A percentile compares a stretch with the other conserved stretches of the same genome.
phyloP scores from a whole-genome alignment of 106 monocot genomes.

The Chionographis japonica region DNA sequence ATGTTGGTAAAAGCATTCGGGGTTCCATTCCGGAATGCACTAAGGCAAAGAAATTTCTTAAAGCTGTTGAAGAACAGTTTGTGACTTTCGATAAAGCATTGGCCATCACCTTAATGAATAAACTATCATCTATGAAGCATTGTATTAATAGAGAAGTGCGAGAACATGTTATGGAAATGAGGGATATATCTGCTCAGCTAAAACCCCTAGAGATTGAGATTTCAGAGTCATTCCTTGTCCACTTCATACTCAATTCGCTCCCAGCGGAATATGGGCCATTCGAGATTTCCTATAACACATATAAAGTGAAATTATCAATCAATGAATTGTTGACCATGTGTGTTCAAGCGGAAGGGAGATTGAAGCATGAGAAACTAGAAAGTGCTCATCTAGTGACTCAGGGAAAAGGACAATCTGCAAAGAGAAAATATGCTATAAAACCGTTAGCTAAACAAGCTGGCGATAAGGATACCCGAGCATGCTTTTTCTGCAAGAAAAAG shows the following conservation, averaged over 20 bases:
- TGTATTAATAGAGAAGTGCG: background rate
- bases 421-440: background rate
- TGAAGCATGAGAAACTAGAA: background rate
- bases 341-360: slow-evolving; percentile 8
- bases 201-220: slow-evolving; percentile 4
- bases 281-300: slow-evolving; percentile 10
- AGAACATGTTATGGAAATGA: slow-evolving; percentile 13
- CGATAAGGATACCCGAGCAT: background rate
- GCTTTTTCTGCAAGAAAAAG: slow-evolving; percentile 8
- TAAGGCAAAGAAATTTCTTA: background rate
- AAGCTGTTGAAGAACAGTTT: slow-evolving; percentile 7
- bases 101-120: slow-evolving; percentile 7
- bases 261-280: background rate
- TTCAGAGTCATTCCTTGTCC: slow-evolving; percentile 2
- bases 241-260: background rate
- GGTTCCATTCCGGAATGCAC: slow-evolving; percentile 4
- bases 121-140: slow-evolving; percentile 3
- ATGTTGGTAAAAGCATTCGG: background rate
- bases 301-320: slow-evolving; percentile 5
- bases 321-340: slow-evolving; percentile 15
- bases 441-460: background rate
- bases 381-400: background rate
- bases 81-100: slow-evolving; percentile 3
- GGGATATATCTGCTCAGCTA: slow-evolving; percentile 4
- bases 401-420: background rate